Base-by-base conservation (phyloP, 2,329 filamentous ascomycete species). In the Bipolaris gigantea region DNA sequence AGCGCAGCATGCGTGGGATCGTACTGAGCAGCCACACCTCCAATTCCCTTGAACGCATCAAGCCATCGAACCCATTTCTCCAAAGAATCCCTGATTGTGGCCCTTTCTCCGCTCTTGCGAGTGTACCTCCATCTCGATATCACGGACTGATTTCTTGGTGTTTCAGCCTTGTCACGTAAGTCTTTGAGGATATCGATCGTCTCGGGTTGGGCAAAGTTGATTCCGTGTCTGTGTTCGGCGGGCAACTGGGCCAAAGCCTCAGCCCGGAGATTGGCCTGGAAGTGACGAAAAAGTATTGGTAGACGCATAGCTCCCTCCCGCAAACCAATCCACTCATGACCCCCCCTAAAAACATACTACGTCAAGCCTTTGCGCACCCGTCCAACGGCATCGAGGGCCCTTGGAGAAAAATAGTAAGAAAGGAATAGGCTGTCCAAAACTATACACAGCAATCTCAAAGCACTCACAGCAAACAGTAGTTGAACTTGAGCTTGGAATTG, bases 1-100 rank as follows among this genome's bases (percentile, higher is more conserved):
- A 75, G 60, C 25, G 63, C 60, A 16, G 69, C 68, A 60, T 73
- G 67, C 10, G 51, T 60, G 2, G 72, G 68, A 49, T 74, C 65
- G 55, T 66, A 71, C 44, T 71, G 64, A 19, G 70, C 55, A 0
- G 62, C 63, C 43, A 66, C 54, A 60, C 75, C 67, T 0, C 69
- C 69, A 35, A 73, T 56, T 21, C 59, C 40, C 52, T 64, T 71
- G 55, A 74, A 73, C 32, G 50, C 62, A 19, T 71, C 57, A 23
- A 71, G 35, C 57, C 60, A 72, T 5, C 19, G 23, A 35, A 64
- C 30, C 13, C 70, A 59, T 57, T 72, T 72, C 11, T 55, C 59
- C n/a, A 67, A 57, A 9, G 71, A 36, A 52, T 74, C 71, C n/a
- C 64, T 50, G 1, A 71, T 42, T 38, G 72, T 64, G 19, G 68